Base-by-base conservation (phyloP, 176 grass and related monocot genomes). In the Oryza longistaminata region DNA sequence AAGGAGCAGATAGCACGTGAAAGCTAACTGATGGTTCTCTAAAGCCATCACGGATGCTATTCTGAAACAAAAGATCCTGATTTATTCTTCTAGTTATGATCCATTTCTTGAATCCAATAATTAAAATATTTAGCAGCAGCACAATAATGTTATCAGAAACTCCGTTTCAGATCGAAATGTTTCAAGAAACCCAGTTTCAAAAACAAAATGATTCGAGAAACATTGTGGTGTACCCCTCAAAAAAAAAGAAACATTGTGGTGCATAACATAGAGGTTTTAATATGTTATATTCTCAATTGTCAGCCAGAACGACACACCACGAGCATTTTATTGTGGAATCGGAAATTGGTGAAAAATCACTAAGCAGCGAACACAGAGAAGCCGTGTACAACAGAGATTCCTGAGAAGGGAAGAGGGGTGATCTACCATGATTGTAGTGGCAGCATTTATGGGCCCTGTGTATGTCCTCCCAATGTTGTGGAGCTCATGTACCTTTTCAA, bases 401-500 rank as follows among this genome's bases (percentile, higher is more conserved):
- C 65, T 55, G 3, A 26, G 43, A 19, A 86, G 14, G 73, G 21
- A 4, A 12, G 55, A 33, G 12, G 17, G 13, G 73, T 61, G 35
- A 44, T 72, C 66, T 79, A 83, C 46, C 62, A 6, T 17, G 58
- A 22, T 87, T 17, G 65, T 10, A 61, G 31, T 35, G 14, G 52
- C 64, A 15, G 64, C 29, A 85, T 50, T 66, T 43, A 27, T 71
- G 78, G 22, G 58, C 55, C 71, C 22, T 4, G 21, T 78, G 73
- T 79, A 14, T 78, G 73, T 79, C 71, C 8, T 91, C 50, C 81
- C 53, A 37, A 14, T 50, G n/a, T 15, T 74, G 29, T 34, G 50
- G 84, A 87, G 62, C 49, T 29, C 11, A 1, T 46, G 67, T 77
- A 75, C 37, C 31, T 29, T 48, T 86, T 86, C 60, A 19, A 74